A percentile compares a stretch with the other conserved stretches of the same genome.
Conservation (phyloP, 169 alveolate species). For the Blepharisma undulans region DNA sequence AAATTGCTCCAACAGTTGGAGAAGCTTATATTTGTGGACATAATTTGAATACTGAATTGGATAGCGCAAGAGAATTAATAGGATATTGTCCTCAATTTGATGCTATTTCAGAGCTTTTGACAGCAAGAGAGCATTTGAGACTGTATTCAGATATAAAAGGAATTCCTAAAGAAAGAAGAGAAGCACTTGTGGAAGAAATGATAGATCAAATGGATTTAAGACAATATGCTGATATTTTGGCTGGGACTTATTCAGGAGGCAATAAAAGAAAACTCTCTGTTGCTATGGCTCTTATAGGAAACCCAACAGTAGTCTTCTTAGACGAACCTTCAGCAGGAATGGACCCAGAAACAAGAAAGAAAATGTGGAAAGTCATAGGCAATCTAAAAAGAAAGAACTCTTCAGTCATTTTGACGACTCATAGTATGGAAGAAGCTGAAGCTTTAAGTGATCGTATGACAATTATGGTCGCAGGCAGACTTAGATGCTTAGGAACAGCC, state of each 20-base stretch:
- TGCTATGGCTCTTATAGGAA: constrained; percentile 86
- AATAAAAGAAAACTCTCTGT: constrained; percentile 85
- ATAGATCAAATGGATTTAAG: constrained; percentile 68
- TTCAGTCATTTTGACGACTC: constrained; percentile 81
- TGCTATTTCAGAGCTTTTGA: constrained; percentile 68
- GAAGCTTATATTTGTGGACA: constrained; percentile 64
- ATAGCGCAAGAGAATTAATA: constrained; percentile 54
- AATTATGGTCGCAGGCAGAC: constrained; percentile 81
- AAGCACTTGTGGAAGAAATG: constrained; percentile 59
- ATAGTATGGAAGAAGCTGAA: constrained; percentile 89
- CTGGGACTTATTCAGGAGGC: constrained; percentile 84
- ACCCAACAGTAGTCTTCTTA: constrained; percentile 82
- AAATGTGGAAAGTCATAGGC: constrained; percentile 84
- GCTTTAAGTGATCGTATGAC: constrained; percentile 81
- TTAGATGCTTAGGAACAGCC: constrained; percentile 81
- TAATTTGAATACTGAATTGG: constrained; percentile 51
- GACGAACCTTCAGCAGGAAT: constrained; percentile 90
- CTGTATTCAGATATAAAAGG: constrained; percentile 81
- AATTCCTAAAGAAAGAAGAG: constrained; percentile 51
- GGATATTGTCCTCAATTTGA: constrained; percentile 86
- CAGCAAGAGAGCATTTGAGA: constrained; percentile 81
- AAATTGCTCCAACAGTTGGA: constrained; percentile 68
- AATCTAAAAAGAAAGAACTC: constrained; percentile 65
- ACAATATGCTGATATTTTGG: constrained; percentile 63
- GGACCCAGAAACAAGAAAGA: constrained; percentile 87